Evolutionary conservation across 208 protist species (phyloP).

Genomic region (Wallacemonas rigidus): DNA sequence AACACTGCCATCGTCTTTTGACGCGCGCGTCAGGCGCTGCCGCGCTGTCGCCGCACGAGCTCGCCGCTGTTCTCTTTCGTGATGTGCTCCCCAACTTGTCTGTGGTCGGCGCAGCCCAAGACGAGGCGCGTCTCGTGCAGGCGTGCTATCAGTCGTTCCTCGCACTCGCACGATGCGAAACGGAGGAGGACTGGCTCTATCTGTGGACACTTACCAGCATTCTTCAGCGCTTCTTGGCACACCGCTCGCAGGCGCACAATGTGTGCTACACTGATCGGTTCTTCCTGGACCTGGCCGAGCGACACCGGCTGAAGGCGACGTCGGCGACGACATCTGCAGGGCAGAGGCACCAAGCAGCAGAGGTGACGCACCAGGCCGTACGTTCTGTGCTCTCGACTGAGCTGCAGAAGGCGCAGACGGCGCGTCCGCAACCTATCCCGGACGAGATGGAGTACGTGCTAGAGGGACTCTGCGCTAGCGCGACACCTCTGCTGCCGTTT

Average conservation of each 20-base stretch:
- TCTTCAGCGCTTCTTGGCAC: constrained; percentile 53
- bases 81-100: constrained; percentile 50
- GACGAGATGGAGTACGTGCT: constrained; percentile 49
- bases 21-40: constrained; percentile 21
- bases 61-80: constrained; percentile 45
- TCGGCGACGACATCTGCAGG: not conserved
- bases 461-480: constrained; percentile 47
- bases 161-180: constrained; percentile 29
- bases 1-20: constrained; percentile 30
- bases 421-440: constrained; percentile 11
- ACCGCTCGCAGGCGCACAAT: constrained; percentile 33
- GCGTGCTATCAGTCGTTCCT: constrained; percentile 59
- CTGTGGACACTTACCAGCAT: constrained; percentile 55
- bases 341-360: constrained; percentile 14
- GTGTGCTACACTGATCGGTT: constrained; percentile 76
- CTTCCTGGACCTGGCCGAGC: constrained; percentile 58
- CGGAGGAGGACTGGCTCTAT: constrained; percentile 59
- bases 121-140: constrained; percentile 70
- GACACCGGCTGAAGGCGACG: constrained; percentile 19
- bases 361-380: constrained; percentile 32
- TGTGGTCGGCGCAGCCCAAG: constrained; percentile 43
- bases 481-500: constrained; percentile 41
- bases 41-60: constrained; percentile 17
- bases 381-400: constrained; percentile 47
- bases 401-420: constrained; percentile 20